A percentile compares a stretch with the other conserved stretches of the same genome.
These are phyloP conservation scores for Salix koriyanagi DNA, from an alignment of 345 rosid species.

Conservation along the genomic window DNA sequence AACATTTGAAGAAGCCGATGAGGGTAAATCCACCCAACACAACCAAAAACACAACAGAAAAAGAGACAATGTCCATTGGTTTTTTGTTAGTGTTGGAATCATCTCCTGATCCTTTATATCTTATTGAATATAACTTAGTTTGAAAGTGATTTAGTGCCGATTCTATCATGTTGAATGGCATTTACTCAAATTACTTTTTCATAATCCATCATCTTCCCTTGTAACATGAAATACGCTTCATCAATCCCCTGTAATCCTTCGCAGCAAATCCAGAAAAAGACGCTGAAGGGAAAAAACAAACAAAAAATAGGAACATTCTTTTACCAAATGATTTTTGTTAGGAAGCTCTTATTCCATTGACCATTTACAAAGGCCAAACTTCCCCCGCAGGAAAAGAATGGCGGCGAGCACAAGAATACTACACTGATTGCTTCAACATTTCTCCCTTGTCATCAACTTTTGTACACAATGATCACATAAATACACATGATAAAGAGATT, in stretches of 20 bases:
- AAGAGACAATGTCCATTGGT: background rate
- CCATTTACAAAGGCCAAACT: constrained; percentile 38
- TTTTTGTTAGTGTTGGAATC: background rate
- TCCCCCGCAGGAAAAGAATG: constrained; percentile 24
- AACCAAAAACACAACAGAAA: background rate
- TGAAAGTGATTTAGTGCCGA: too few species aligned
- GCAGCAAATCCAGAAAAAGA: background rate
- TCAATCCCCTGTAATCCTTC: background rate
- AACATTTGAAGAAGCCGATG: background rate
- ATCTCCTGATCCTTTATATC: too few species aligned
- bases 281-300: background rate
- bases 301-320: background rate
- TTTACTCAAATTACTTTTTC: too few species aligned
- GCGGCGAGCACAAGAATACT: constrained; percentile 10
- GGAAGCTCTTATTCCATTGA: constrained; percentile 38
- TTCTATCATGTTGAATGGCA: background rate
- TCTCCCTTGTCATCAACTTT: constrained; percentile 20
- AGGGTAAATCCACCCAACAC: background rate
- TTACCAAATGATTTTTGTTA: constrained; percentile 10
- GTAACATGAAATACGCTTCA: background rate
- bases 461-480: constrained; percentile 24
- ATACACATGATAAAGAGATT: constrained; percentile 8
- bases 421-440: constrained; percentile 22
- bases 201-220: too few species aligned
- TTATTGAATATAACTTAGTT: too few species aligned